Percentiles rank a stretch among this genome's conserved stretches.
phyloP scores from a whole-genome alignment of 805 yeast species.

The Komagataella populi region DNA sequence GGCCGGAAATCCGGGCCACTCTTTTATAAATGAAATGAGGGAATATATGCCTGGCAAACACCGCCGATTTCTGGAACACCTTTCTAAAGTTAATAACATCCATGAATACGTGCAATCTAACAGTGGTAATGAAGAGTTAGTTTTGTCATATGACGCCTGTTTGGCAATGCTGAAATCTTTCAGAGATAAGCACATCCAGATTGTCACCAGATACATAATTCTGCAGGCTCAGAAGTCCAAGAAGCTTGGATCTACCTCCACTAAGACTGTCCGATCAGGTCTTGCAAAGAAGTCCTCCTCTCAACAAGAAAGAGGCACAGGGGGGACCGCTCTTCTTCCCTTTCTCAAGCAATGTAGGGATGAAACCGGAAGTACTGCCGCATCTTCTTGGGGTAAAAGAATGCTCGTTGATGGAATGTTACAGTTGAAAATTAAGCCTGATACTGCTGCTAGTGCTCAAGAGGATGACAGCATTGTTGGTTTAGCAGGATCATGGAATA shows the following conservation, averaged over 20 bases:
- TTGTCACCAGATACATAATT: conserved; percentile 78
- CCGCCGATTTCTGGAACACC: conserved; percentile 52
- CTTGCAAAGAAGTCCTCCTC: conserved; percentile 33
- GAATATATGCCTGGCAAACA: conserved; percentile 84
- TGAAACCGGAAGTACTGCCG: conserved; percentile 90
- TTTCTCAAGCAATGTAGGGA: conserved; percentile 92
- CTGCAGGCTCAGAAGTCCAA: conserved; percentile 55
- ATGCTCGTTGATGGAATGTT: conserved; percentile 39
- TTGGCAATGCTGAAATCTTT: conserved; percentile 79
- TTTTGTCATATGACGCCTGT: conserved; percentile 74
- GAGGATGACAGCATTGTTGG: conserved; percentile 8
- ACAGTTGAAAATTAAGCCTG: conserved; percentile 8
- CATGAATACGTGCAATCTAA: conserved; percentile 44
- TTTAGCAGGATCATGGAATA: conserved; percentile 17
- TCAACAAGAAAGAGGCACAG: conserved; percentile 69
- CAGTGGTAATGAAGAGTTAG: conserved; percentile 37
- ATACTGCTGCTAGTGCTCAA: neutral
- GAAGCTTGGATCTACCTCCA: conserved; percentile 31
- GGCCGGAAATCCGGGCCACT: conserved; percentile 1
- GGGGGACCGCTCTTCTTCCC: conserved; percentile 86
- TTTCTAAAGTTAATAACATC: conserved; percentile 44
- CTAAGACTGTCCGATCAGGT: conserved; percentile 51
- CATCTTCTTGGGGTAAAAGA: conserved; percentile 83
- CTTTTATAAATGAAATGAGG: conserved; percentile 73
- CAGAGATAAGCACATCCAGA: conserved; percentile 87